phyloP scores from a whole-genome alignment of 768 basidiomycete genomes.

The Suillus hirtellus region DNA sequence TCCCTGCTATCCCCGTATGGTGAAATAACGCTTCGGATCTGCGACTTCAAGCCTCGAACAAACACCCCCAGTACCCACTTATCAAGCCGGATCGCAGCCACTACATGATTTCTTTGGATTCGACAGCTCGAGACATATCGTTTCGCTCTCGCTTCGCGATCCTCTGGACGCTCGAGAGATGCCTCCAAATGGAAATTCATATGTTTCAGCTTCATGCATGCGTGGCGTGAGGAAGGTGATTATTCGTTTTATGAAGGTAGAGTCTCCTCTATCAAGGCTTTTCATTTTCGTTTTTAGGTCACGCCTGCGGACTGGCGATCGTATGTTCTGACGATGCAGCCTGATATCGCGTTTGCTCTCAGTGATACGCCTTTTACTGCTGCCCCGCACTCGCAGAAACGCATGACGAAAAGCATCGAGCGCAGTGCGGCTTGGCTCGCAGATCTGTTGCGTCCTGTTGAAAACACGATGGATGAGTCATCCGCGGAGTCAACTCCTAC shows the following conservation, averaged over 20 bases:
- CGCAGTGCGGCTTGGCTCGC: conserved; percentile 66
- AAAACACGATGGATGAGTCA: not conserved
- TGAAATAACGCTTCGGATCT: not conserved
- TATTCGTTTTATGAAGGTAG: conserved; percentile 6
- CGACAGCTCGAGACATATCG: conserved; percentile 43
- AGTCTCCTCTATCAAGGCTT: conserved; percentile 2
- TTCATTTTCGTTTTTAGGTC: conserved; percentile 41
- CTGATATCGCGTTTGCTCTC: conserved; percentile 73
- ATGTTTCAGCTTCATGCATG: conserved; percentile 57
- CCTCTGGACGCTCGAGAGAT: conserved; percentile 64
- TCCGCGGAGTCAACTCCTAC: not conserved
- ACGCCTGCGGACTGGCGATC: conserved; percentile 54
- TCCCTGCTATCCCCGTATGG: not conserved
- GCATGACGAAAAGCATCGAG: conserved; percentile 73
- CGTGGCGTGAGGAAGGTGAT: conserved; percentile 73
- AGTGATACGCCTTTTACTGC: conserved; percentile 67
- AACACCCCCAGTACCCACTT: conserved; percentile 63
- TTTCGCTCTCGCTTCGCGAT: conserved; percentile 66
- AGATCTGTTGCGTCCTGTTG: conserved; percentile 46
- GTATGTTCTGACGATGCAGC: conserved; percentile 53
- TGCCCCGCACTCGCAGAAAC: conserved; percentile 74
- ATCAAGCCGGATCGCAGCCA: conserved; percentile 51
- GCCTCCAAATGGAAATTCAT: conserved; percentile 67
- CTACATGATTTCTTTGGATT: conserved; percentile 71
- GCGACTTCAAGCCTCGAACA: conserved; percentile 56